These are phyloP conservation scores for Dillenia turbinata DNA, from an alignment of 164 flowering plant genomes.

Conservation along the genomic window DNA sequence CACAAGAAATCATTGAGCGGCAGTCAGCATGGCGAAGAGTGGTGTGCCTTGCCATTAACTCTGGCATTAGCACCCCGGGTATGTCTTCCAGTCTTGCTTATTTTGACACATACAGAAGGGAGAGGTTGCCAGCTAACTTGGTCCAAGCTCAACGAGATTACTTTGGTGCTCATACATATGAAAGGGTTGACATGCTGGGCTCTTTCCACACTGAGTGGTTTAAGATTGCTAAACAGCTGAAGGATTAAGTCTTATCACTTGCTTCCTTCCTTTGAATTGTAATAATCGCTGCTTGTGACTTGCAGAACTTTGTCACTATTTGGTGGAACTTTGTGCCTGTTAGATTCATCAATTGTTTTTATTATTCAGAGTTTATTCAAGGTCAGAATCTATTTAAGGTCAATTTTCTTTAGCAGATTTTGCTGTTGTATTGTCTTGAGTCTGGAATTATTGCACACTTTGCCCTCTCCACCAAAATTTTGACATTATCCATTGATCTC, in stretches of 20 bases:
- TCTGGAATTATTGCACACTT: no score
- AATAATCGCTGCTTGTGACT: no score
- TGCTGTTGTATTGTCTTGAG: no score
- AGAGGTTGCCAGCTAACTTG: slow-evolving; percentile 62
- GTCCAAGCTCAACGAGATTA: slow-evolving; percentile 78
- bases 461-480: no score
- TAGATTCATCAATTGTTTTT: no score
- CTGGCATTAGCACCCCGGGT: slow-evolving; percentile 70
- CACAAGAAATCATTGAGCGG: slow-evolving; percentile 57
- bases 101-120: slow-evolving; percentile 68
- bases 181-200: slow-evolving; percentile 56
- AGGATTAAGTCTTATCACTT: slow-evolving; percentile 5
- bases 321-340: no score
- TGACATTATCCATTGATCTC: no score
- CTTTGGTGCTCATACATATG: slow-evolving; percentile 79
- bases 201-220: slow-evolving; percentile 79
- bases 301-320: no score
- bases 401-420: no score
- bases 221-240: slow-evolving; percentile 44
- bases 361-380: no score
- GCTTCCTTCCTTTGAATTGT: no score
- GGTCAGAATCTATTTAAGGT: no score
- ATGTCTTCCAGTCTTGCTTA: slow-evolving; percentile 77
- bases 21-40: slow-evolving; percentile 74
- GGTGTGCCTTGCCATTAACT: slow-evolving; percentile 57